Percentiles rank a stretch among this genome's conserved stretches.
phyloP scores from a whole-genome alignment of 306 rosid genomes.

The Nissolia schottii region DNA sequence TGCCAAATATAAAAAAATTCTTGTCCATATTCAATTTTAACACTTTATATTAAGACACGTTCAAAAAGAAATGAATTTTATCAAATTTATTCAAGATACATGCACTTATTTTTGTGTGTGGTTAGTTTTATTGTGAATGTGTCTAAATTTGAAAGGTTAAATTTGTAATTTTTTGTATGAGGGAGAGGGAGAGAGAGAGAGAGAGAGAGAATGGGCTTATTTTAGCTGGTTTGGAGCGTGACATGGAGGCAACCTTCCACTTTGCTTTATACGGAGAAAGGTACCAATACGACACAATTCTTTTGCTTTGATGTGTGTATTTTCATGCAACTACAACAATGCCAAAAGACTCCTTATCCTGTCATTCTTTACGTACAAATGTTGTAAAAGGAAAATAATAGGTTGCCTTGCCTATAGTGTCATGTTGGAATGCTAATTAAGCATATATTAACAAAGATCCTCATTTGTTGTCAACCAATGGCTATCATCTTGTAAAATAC shows the following conservation, averaged over 20 bases:
- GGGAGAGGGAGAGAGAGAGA: slow-evolving; percentile 18
- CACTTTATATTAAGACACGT: too few species aligned
- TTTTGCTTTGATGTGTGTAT: slow-evolving; percentile 74
- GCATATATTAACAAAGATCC: not conserved
- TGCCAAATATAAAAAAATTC: too few species aligned
- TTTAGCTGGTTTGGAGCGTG: slow-evolving; percentile 66
- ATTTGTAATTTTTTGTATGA: too few species aligned
- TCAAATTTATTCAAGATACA: too few species aligned
- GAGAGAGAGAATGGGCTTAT: slow-evolving; percentile 32
- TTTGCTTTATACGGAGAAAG: slow-evolving; percentile 75
- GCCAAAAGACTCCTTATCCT: slow-evolving; percentile 46
- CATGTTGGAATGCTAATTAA: not conserved
- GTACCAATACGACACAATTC: slow-evolving; percentile 46
- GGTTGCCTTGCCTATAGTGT: slow-evolving; percentile 29
- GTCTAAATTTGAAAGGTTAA: too few species aligned
- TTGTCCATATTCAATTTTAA: too few species aligned
- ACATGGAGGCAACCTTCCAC: slow-evolving; percentile 51
- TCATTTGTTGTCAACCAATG: not conserved
- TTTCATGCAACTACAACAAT: slow-evolving; percentile 65
- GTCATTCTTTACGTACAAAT: slow-evolving; percentile 55
- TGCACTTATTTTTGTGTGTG: too few species aligned
- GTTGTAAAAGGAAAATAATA: slow-evolving; percentile 36
- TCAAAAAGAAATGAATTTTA: too few species aligned
- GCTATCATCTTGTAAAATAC: too few species aligned
- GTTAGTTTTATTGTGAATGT: too few species aligned